Evolutionary conservation across 2,329 filamentous ascomycete genomes (phyloP), one percentile per base, ranked within the genome.

Genomic region (Emmonsiellopsis sp.): DNA sequence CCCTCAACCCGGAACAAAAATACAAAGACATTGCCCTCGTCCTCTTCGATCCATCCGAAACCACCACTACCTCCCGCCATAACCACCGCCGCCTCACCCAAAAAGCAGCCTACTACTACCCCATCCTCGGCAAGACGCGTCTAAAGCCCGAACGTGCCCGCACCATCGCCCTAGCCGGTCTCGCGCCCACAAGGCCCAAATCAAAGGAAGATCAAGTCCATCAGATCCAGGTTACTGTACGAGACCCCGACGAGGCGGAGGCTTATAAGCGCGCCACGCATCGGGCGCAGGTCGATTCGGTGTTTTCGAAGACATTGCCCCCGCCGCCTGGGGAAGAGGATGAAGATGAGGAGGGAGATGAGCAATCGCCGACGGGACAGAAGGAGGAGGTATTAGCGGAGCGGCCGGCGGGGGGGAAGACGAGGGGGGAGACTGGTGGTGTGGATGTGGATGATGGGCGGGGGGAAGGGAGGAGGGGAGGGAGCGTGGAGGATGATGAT

Each of bases 1-100:
- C 70, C 5, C 72, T 77, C 46, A 75, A 77, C 56, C 70, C 73
- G 2, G 70, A 76, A 5, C 73, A 80, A 54, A 73, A 74, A 34
- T 81, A 79, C 59, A 76, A 74, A 55, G 79, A 83, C 52, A 71
- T 84, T 35, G 82, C 79, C 1, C 53, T 85, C 48, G 78, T 80
- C 0, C 65, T 85, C 35, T 79, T 82, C 61, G 76, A 84, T 58
- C 73, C 76, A 0, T 71, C 58, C 13, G 60, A 67, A 46, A 57
- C 59, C 15, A 61, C 65, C 31, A 57, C 59, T 43, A 46, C 55
- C 54, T 37, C 59, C 54, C 13, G 38, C 44, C 32, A 9, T 41
- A 31, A 31, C 35, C 15, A 15, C 47, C 30, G 20, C 50, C 6
- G 7, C 10, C 50, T 52, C 40, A 52, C 32, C 15, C 50, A 52